phyloP scores from a whole-genome alignment of 306 rosid species.

The Carpinus fangiana region DNA sequence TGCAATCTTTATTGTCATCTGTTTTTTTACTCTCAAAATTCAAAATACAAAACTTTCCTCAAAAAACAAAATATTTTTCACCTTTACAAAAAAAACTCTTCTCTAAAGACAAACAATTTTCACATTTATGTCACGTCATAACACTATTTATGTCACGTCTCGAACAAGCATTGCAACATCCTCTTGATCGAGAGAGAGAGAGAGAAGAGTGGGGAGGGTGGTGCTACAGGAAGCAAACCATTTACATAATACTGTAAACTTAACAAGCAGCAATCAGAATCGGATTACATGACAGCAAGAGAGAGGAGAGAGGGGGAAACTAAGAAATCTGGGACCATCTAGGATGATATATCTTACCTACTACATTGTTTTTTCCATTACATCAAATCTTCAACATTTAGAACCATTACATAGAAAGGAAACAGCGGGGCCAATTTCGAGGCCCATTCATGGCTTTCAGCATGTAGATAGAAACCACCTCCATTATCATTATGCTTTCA shows the following conservation, averaged over 20 bases:
- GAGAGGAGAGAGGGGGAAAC: slow-evolving; percentile 21
- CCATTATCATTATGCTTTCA: slow-evolving; percentile 29
- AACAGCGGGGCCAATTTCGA: slow-evolving; percentile 15
- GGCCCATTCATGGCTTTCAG: slow-evolving; percentile 17
- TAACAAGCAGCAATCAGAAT: slow-evolving; percentile 34
- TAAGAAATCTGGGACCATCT: slow-evolving; percentile 35
- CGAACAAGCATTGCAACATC: too few relatives aligned
- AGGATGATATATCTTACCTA: slow-evolving; percentile 34
- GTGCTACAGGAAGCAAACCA: slow-evolving; percentile 45
- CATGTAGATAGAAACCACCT: slow-evolving; percentile 8
- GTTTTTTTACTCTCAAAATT: too few relatives aligned
- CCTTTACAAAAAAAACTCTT: too few relatives aligned
- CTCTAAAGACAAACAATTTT: too few relatives aligned
- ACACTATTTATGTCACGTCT: too few relatives aligned
- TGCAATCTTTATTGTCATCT: too few relatives aligned
- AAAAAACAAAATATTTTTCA: too few relatives aligned
- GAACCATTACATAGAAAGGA: slow-evolving; percentile 34
- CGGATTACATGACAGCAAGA: slow-evolving; percentile 25
- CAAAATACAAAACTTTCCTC: too few relatives aligned
- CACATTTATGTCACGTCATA: too few relatives aligned
- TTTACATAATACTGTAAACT: slow-evolving; percentile 40
- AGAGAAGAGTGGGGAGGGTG: not conserved
- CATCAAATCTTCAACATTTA: slow-evolving; percentile 38
- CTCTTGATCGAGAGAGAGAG: not conserved
- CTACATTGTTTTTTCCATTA: slow-evolving; percentile 34